phyloP scores from a whole-genome alignment of 2,329 filamentous ascomycete species.

The Alternaria dauci region DNA sequence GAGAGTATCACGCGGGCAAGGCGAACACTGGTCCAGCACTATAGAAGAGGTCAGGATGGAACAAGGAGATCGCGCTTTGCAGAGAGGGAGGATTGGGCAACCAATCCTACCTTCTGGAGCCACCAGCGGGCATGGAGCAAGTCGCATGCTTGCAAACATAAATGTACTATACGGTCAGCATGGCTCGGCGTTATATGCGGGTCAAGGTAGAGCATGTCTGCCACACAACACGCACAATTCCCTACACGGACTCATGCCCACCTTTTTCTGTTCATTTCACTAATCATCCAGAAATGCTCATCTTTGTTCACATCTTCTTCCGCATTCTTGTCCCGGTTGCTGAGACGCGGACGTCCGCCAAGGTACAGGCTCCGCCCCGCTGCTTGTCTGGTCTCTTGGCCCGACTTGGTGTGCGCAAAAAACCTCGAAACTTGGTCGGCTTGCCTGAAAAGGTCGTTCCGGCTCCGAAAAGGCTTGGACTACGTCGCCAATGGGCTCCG shows the following conservation, averaged over 20 bases:
- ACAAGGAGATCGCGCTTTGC: not conserved
- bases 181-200: conserved; percentile 37
- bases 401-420: conserved; percentile 5
- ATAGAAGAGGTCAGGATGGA: not conserved
- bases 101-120: not conserved
- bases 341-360: conserved; percentile 12
- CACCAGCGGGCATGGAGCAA: not conserved
- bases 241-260: not conserved
- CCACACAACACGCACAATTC: not conserved
- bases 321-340: not conserved
- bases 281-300: not conserved
- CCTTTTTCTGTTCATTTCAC: not conserved
- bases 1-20: not conserved
- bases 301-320: not conserved
- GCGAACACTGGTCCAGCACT: not conserved
- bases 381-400: conserved; percentile 14
- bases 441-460: conserved; percentile 7
- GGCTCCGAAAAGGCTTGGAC: conserved; percentile 1
- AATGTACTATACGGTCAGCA: conserved; percentile 41
- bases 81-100: not conserved
- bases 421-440: conserved; percentile 1
- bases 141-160: conserved; percentile 23
- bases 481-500: not conserved
- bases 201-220: conserved; percentile 5
- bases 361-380: conserved; percentile 11